phyloP scores from a whole-genome alignment of 2,329 filamentous ascomycete species.

The Decorospora gaudefroyi region DNA sequence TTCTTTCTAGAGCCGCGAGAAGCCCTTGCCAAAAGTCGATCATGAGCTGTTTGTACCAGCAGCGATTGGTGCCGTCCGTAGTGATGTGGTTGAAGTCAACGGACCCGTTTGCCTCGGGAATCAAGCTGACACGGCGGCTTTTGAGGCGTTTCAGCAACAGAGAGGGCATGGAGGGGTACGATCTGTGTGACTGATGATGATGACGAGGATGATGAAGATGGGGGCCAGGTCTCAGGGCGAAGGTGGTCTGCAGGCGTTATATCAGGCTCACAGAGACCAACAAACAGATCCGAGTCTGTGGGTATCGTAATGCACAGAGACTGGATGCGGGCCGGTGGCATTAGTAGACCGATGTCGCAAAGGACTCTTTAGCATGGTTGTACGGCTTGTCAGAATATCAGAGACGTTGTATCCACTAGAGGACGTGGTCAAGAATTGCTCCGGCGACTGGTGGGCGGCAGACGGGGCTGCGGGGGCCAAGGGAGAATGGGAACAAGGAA shows the following conservation, averaged over 20 bases:
- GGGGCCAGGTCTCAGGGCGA: conserved; percentile 31
- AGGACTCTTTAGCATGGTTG: conserved; percentile 47
- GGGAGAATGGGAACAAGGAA: conserved; percentile 13
- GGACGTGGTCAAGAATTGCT: conserved; percentile 39
- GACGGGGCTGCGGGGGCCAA: conserved; percentile 28
- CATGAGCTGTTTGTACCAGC: conserved; percentile 45
- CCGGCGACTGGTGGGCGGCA: conserved; percentile 38
- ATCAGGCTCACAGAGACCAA: conserved; percentile 25
- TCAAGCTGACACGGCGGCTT: conserved; percentile 42
- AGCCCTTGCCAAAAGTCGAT: conserved; percentile 49
- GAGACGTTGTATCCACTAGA: conserved; percentile 50
- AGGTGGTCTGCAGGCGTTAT: conserved; percentile 35
- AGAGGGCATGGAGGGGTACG: conserved; percentile 39
- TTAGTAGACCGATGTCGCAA: conserved; percentile 47
- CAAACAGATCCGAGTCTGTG: conserved; percentile 23
- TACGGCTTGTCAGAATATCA: conserved; percentile 44
- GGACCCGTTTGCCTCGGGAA: conserved; percentile 30
- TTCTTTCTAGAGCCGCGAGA: conserved; percentile 44
- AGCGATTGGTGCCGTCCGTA: conserved; percentile 23
- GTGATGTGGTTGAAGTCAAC: conserved; percentile 25
- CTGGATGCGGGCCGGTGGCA: conserved; percentile 43
- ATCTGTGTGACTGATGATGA: conserved; percentile 28
- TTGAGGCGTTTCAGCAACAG: conserved; percentile 44
- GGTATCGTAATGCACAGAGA: conserved; percentile 37
- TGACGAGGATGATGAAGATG: conserved; percentile 35